These are phyloP conservation scores for Populus pruinosa DNA, from an alignment of 345 rosid species.

Conservation along the genomic window DNA sequence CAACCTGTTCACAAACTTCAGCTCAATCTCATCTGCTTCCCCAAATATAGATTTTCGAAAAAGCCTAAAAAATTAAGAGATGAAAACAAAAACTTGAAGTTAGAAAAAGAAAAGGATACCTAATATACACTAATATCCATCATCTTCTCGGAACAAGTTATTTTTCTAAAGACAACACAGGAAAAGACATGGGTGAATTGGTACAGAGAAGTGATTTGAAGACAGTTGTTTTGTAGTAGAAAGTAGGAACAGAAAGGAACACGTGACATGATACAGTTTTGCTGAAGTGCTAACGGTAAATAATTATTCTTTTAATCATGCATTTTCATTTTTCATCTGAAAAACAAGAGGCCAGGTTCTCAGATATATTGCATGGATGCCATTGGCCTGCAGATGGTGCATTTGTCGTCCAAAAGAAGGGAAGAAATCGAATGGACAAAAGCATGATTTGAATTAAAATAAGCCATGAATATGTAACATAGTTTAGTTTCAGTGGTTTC, in stretches of 20 bases:
- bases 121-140: neutral
- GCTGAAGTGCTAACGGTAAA: too few relatives aligned
- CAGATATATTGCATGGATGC: too few relatives aligned
- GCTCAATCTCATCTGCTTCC: slow-evolving; percentile 90
- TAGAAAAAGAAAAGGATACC: slow-evolving; percentile 3
- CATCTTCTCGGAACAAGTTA: neutral
- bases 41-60: slow-evolving; percentile 95
- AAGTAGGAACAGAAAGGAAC: neutral
- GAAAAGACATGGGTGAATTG: neutral
- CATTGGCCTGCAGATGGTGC: too few relatives aligned
- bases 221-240: neutral
- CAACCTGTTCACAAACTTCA: slow-evolving; percentile 94
- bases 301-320: too few relatives aligned
- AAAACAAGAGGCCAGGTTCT: too few relatives aligned
- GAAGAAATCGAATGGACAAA: neutral
- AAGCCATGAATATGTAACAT: neutral
- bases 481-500: neutral
- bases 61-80: slow-evolving; percentile 45
- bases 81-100: neutral
- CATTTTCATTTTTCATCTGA: too few relatives aligned
- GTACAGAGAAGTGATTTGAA: neutral
- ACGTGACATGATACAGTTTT: too few relatives aligned
- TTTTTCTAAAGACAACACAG: neutral
- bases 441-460: neutral
- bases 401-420: too few relatives aligned